Evolutionary conservation across 495 filamentous ascomycete genomes (phyloP), one percentile per base, ranked within the genome.

Genomic region (Hypoxylon fuscum): DNA sequence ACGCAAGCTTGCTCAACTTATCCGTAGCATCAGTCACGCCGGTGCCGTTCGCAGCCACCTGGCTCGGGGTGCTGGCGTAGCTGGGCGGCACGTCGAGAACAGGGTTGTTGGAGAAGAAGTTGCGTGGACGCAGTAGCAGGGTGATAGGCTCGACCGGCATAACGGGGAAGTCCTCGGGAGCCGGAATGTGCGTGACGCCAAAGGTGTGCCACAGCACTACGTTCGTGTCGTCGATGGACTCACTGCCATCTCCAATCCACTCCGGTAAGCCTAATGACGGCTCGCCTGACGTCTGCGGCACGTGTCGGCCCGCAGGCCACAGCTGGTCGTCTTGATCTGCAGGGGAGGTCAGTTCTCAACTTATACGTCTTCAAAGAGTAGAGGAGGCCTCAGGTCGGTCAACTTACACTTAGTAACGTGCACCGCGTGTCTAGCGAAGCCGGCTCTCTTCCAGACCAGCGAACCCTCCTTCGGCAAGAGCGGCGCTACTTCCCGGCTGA

Each of bases 131-230:
- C 40, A 98, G 78, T 20, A 96, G 78, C 65, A 97, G 70, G 5
- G 87, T 92, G 85, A 97, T 93, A 0, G 90, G 90, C 79, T 96
- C 92, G 0, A 88, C 90, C 1, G 93, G 94, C 94, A 98, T 98
- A 66, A 98, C 81, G 25, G 94, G 94, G 76, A 90, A 98, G 72
- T 98, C 94, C 69, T 98, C 94, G 0, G 93, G 93, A 1, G 91
- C 76, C 0, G 94, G 93, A 81, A 97, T 96, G 73, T 98, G 94
- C 6, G 88, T 93, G 4, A 97, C 78, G 23, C 94, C 94, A 68
- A 97, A 98, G 0, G 94, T 98, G 74, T 98, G 94, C 94, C 94
- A 98, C 17, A 98, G 83, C 2, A 98, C 94, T 18, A 96, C 74
- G 74, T 98, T 90, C 5, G 87, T 90, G 75, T 97, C 90, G 21